These are phyloP conservation scores for Peronospora belbahrii DNA, from an alignment of 352 stramenopile genomes.

Conservation along the genomic window DNA sequence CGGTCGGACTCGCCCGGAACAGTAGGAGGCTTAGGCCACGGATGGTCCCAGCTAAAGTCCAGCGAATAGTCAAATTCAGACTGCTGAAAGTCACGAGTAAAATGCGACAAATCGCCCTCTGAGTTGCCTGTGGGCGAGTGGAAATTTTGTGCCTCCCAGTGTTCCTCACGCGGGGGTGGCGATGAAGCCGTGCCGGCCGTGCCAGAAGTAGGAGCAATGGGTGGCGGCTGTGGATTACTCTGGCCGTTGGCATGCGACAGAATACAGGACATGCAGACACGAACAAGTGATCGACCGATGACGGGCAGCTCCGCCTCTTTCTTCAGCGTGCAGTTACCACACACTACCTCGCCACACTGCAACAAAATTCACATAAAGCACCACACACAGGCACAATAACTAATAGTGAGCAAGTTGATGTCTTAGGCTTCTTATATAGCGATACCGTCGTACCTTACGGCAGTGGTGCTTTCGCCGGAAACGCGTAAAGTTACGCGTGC, in stretches of 20 bases:
- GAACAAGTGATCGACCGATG: constrained; percentile 75
- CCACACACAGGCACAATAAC: constrained; percentile 1
- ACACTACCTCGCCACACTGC: constrained; percentile 83
- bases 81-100: constrained; percentile 72
- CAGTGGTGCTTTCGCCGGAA: constrained; percentile 87
- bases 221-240: constrained; percentile 59
- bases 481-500: constrained; percentile 83
- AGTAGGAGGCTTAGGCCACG: constrained; percentile 78
- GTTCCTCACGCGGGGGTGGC: constrained; percentile 37
- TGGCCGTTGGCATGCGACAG: constrained; percentile 75
- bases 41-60: constrained; percentile 85
- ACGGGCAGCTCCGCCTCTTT: constrained; percentile 81
- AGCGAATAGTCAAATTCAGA: constrained; percentile 80
- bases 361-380: not conserved
- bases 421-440: not conserved
- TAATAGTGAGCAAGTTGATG: constrained; percentile 1
- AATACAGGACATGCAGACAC: constrained; percentile 87
- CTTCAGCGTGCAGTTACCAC: constrained; percentile 82
- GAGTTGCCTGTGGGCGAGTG: constrained; percentile 75
- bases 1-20: constrained; percentile 60
- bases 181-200: constrained; percentile 33
- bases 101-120: constrained; percentile 67
- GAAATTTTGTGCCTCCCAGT: constrained; percentile 76
- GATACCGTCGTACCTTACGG: constrained; percentile 46
- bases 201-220: constrained; percentile 30